These are phyloP conservation scores for Rhodotorula sp. DNA, from an alignment of 1,284 basidiomycete species.

Conservation along the genomic window DNA sequence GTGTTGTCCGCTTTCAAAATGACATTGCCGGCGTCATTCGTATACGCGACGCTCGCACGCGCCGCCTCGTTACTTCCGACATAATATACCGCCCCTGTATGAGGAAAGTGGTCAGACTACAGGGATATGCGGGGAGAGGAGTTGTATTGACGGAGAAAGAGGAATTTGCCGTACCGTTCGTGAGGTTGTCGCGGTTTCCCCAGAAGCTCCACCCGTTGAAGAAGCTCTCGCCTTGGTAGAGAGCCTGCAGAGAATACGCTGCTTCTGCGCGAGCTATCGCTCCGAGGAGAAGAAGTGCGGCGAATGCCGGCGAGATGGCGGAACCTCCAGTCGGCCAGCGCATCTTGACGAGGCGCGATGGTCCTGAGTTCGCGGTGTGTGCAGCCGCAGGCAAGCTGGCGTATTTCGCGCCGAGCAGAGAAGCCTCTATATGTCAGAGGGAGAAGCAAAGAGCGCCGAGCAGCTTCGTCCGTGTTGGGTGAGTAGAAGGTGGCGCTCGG, in stretches of 20 bases:
- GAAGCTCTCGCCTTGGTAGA: conserved; percentile 19
- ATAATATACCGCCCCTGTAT: conserved; percentile 21
- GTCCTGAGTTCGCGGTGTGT: too few relatives aligned
- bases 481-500: not conserved
- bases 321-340: not conserved
- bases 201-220: conserved; percentile 32
- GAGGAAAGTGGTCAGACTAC: not conserved
- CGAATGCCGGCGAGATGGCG: not conserved
- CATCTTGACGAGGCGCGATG: not conserved
- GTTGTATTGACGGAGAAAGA: too few relatives aligned
- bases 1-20: conserved; percentile 36
- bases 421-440: too few relatives aligned
- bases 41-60: conserved; percentile 12
- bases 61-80: conserved; percentile 5
- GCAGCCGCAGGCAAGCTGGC: too few relatives aligned
- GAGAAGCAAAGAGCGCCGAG: too few relatives aligned
- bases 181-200: conserved; percentile 30
- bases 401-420: too few relatives aligned
- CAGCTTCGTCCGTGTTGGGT: too few relatives aligned
- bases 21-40: conserved; percentile 22
- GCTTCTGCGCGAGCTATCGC: not conserved
- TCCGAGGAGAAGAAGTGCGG: not conserved
- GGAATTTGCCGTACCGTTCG: conserved; percentile 15
- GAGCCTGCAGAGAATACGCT: conserved; percentile 15
- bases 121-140: too few relatives aligned